phyloP scores from a whole-genome alignment of 2,329 filamentous ascomycete species.

The Cryphonectria parasitica region DNA sequence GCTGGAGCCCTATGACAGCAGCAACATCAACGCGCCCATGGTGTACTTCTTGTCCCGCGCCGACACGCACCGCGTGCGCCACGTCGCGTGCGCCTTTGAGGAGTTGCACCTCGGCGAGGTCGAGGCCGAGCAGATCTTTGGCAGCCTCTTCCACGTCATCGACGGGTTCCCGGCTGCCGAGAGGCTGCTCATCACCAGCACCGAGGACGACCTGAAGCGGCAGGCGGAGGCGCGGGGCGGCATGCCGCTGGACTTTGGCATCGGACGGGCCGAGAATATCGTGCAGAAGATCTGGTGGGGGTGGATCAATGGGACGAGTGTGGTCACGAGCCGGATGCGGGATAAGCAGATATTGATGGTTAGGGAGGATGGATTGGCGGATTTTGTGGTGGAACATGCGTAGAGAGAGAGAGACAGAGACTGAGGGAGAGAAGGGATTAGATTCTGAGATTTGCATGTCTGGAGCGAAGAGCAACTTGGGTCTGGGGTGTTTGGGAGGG shows the following conservation, averaged over 20 bases:
- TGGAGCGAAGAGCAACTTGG: background rate
- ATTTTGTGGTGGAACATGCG: constrained; percentile 36
- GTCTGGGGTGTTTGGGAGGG: background rate
- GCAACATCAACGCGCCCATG: constrained; percentile 53
- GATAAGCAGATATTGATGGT: constrained; percentile 50
- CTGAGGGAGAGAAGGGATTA: background rate
- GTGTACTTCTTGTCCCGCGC: constrained; percentile 50
- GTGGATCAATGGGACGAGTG: constrained; percentile 48
- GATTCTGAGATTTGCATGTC: background rate
- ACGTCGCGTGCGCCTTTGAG: constrained; percentile 48
- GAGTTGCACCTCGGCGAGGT: constrained; percentile 49
- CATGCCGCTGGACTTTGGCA: constrained; percentile 12
- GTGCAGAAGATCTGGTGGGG: constrained; percentile 54
- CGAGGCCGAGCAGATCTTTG: constrained; percentile 51
- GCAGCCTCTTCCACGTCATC: constrained; percentile 52
- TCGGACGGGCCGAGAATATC: constrained; percentile 38
- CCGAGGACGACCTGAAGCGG: constrained; percentile 40
- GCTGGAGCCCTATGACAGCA: constrained; percentile 51
- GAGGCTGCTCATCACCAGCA: constrained; percentile 47
- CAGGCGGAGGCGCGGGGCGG: constrained; percentile 25
- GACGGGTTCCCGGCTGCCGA: constrained; percentile 46
- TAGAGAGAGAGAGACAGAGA: constrained; percentile 10
- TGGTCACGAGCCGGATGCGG: constrained; percentile 45
- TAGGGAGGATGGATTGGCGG: constrained; percentile 46
- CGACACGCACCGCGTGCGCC: constrained; percentile 48